Conservation (phyloP, 1,284 basidiomycete genomes). For the Fomitopsis betulina region DNA sequence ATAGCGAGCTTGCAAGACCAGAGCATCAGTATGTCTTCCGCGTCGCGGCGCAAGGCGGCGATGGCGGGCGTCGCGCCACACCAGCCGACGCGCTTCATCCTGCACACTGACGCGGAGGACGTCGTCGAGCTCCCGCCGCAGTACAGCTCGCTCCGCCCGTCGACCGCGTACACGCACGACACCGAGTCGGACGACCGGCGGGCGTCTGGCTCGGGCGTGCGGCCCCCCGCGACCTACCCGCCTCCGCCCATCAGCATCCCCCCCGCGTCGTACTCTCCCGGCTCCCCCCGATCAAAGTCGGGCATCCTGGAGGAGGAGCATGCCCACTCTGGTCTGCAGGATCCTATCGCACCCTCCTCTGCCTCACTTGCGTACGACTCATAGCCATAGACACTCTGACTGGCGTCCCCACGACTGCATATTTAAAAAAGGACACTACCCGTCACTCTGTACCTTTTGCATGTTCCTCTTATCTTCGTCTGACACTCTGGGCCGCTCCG, state of each 20-base stretch:
- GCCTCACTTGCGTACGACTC: background rate
- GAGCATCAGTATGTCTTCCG: slow-evolving; percentile 26
- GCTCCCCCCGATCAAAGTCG: background rate
- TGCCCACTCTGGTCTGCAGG: slow-evolving; percentile 5
- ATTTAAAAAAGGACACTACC: background rate
- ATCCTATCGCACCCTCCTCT: slow-evolving; percentile 11
- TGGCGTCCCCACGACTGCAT: background rate
- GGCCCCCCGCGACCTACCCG: background rate
- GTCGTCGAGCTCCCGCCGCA: slow-evolving; percentile 73
- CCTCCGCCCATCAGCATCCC: background rate
- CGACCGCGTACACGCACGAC: slow-evolving; percentile 7
- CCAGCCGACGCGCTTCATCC: slow-evolving; percentile 51
- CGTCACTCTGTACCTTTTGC: background rate
- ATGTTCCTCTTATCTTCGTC: background rate
- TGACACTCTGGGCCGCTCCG: background rate
- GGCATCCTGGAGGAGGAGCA: slow-evolving; percentile 7
- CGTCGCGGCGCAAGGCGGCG: slow-evolving; percentile 45
- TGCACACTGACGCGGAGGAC: slow-evolving; percentile 66
- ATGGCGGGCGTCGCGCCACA: slow-evolving; percentile 41
- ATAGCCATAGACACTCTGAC: background rate
- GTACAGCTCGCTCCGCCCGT: slow-evolving; percentile 50
- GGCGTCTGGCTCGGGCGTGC: background rate
- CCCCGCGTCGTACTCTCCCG: background rate
- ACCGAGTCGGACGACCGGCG: background rate
- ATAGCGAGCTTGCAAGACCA: slow-evolving; percentile 9